Conservation (phyloP, 2,329 filamentous ascomycete genomes). For the Diaporthe citriasiana region DNA sequence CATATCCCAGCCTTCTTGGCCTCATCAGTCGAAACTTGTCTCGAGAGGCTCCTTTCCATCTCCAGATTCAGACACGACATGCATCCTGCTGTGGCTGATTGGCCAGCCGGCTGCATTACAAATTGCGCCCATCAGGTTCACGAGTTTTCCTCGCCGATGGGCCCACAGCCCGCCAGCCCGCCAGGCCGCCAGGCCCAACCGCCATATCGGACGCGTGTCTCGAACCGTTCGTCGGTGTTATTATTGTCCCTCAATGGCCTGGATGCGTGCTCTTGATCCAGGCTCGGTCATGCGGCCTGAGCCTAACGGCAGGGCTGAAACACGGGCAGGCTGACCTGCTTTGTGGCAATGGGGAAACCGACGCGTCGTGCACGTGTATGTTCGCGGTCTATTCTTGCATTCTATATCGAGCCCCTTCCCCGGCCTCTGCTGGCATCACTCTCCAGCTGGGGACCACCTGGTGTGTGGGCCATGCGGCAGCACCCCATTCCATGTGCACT, state of each 20-base stretch:
- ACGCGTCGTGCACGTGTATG: slow-evolving; percentile 30
- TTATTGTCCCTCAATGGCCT: slow-evolving; percentile 1
- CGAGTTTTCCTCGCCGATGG: slow-evolving; percentile 11
- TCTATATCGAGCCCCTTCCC: slow-evolving; percentile 26
- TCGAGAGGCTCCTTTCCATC: slow-evolving; percentile 20
- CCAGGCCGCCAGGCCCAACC: slow-evolving; percentile 28
- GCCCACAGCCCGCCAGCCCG: background rate
- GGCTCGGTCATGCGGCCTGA: slow-evolving; percentile 28
- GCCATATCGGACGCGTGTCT: slow-evolving; percentile 33
- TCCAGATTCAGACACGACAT: slow-evolving; percentile 5
- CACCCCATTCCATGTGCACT: background rate
- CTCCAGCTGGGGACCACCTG: background rate
- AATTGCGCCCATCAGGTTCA: slow-evolving; percentile 12
- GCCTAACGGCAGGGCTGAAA: slow-evolving; percentile 29
- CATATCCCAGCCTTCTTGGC: slow-evolving; percentile 16
- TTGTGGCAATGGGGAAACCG: background rate
- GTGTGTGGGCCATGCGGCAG: background rate
- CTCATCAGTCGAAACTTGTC: slow-evolving; percentile 32
- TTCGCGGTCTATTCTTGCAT: slow-evolving; percentile 18
- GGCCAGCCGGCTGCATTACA: slow-evolving; percentile 20
- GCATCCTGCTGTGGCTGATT: slow-evolving; percentile 17
- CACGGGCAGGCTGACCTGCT: slow-evolving; percentile 5
- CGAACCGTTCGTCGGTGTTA: slow-evolving; percentile 30
- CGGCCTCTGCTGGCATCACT: background rate
- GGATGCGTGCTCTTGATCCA: slow-evolving; percentile 7